These are phyloP conservation scores for Mycena galericulata DNA, from an alignment of 768 basidiomycete species.

Conservation along the genomic window DNA sequence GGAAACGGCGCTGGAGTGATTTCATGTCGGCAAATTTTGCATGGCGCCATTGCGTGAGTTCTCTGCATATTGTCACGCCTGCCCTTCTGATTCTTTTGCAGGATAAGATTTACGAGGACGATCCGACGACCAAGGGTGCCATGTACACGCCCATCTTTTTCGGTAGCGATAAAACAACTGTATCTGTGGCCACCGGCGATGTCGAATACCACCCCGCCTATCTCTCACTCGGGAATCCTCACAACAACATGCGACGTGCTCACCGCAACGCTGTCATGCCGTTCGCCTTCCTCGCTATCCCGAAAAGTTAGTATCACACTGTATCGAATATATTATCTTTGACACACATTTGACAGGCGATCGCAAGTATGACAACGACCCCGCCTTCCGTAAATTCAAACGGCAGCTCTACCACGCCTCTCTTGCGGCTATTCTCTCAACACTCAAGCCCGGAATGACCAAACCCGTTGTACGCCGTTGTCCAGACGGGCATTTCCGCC, in stretches of 20 bases:
- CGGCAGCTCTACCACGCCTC: slow-evolving; percentile 3
- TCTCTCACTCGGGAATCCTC: slow-evolving; percentile 37
- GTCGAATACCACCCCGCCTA: slow-evolving; percentile 41
- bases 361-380: slow-evolving; percentile 1
- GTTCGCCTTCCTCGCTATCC: too few species aligned
- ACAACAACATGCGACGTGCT: slow-evolving; percentile 33
- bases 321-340: too few species aligned
- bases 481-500: background rate
- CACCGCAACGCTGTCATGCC: too few species aligned
- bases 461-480: background rate
- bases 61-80: slow-evolving; percentile 1
- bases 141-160: slow-evolving; percentile 33
- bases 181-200: slow-evolving; percentile 39
- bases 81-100: background rate
- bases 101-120: slow-evolving; percentile 5
- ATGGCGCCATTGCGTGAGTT: slow-evolving; percentile 50
- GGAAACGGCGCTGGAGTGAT: slow-evolving; percentile 40
- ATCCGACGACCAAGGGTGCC: too few species aligned
- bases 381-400: background rate
- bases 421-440: background rate
- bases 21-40: too few species aligned
- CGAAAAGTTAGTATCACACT: too few species aligned
- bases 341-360: background rate
- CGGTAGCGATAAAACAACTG: slow-evolving; percentile 43
- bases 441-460: too few species aligned